Evolutionary conservation across 2,329 filamentous ascomycete genomes (phyloP).

Genomic region (Microsporum ferrugineum): DNA sequence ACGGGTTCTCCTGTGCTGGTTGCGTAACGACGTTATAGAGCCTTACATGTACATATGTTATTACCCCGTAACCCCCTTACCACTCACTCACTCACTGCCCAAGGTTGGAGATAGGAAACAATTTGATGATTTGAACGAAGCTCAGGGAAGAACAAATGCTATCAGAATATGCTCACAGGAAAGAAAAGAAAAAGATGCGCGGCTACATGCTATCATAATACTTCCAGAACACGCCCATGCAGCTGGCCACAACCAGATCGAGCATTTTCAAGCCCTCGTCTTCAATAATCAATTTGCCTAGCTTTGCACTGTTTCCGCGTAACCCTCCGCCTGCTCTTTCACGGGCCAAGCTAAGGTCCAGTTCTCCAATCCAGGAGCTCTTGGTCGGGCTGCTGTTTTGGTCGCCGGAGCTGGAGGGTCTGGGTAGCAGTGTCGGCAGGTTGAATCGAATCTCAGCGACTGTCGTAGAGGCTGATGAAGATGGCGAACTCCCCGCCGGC

Average conservation of each 20-base stretch:
- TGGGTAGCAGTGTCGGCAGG: slow-evolving; percentile 48
- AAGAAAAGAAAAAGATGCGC: neutral
- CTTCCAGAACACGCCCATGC: slow-evolving; percentile 88
- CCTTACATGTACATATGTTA: neutral
- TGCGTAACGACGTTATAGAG: neutral
- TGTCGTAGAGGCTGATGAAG: slow-evolving; percentile 30
- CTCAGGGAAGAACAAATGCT: neutral
- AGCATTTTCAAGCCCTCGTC: slow-evolving; percentile 92
- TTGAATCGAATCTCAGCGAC: slow-evolving; percentile 88
- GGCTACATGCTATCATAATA: slow-evolving; percentile 46
- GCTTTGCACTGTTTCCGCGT: slow-evolving; percentile 73
- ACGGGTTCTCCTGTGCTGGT: neutral
- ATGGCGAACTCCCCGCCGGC: neutral
- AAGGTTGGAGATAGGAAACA: too few species aligned
- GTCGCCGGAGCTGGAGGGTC: slow-evolving; percentile 12
- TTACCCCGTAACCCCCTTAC: too few species aligned
- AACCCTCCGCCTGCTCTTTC: slow-evolving; percentile 81
- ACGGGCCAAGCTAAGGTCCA: slow-evolving; percentile 61
- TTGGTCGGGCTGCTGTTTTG: slow-evolving; percentile 5
- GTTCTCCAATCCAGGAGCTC: slow-evolving; percentile 4
- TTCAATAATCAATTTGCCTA: slow-evolving; percentile 84
- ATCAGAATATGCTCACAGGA: neutral
- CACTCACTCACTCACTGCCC: too few species aligned
- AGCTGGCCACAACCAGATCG: slow-evolving; percentile 80
- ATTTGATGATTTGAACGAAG: too few species aligned